A percentile compares a stretch with the other conserved stretches of the same genome.
These are phyloP conservation scores for Hawksworthiomyces lignivorus DNA, from an alignment of 2,329 filamentous ascomycete species.

Conservation along the genomic window DNA sequence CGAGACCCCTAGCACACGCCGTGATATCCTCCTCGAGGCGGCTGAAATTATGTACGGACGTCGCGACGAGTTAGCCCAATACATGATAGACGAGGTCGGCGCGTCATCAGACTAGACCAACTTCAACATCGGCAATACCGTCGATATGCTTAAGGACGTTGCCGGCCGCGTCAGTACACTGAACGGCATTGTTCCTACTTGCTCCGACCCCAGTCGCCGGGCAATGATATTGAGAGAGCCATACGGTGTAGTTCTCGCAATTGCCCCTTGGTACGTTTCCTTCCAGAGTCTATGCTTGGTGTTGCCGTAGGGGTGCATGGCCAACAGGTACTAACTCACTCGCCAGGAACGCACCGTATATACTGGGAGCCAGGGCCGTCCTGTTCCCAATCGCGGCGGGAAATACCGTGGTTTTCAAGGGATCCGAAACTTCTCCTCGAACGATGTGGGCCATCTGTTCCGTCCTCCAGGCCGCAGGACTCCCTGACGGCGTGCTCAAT, in stretches of 20 bases:
- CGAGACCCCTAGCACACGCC: conserved; percentile 51
- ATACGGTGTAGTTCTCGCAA: conserved; percentile 69
- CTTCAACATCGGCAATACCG: conserved; percentile 31
- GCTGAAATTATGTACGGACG: conserved; percentile 55
- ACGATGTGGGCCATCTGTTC: conserved; percentile 55
- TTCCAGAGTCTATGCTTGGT: too few species aligned
- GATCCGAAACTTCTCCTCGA: conserved; percentile 58
- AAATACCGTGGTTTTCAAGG: conserved; percentile 71
- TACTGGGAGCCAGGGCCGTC: conserved; percentile 47
- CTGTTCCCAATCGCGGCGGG: conserved; percentile 63
- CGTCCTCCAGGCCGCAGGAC: conserved; percentile 63
- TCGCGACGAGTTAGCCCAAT: conserved; percentile 50
- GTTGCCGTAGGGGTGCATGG: background rate
- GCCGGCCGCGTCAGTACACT: conserved; percentile 28
- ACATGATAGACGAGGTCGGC: conserved; percentile 48
- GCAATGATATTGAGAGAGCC: conserved; percentile 68
- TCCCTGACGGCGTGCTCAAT: conserved; percentile 69
- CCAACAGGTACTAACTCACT: too few species aligned
- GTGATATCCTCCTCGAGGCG: conserved; percentile 62
- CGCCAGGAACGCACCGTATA: conserved; percentile 52
- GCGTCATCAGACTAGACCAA: conserved; percentile 29
- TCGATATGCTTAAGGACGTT: conserved; percentile 32
- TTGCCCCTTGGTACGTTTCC: conserved; percentile 67
- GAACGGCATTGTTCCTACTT: background rate
- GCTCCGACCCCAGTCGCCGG: background rate